Evolutionary conservation across 192 early-diverging fungal species (phyloP).

Genomic region (Entophlyctis helioformis): DNA sequence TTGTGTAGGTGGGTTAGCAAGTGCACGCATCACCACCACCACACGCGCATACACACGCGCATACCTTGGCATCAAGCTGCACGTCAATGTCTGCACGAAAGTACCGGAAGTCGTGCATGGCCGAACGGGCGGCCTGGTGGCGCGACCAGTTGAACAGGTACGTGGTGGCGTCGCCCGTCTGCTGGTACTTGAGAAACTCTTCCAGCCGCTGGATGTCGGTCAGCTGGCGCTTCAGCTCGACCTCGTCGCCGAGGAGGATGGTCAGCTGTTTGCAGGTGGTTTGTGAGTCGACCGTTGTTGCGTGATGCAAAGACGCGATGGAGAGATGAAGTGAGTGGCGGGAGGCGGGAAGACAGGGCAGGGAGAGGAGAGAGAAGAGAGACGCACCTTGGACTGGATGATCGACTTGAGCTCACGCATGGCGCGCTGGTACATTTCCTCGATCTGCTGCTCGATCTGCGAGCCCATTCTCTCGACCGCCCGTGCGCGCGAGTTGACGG

Average conservation of each 20-base stretch:
- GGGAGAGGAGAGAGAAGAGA: background rate
- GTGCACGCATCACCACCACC: background rate
- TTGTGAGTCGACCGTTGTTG: too few relatives aligned
- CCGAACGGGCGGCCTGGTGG: constrained; percentile 32
- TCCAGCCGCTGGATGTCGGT: constrained; percentile 44
- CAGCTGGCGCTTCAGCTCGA: constrained; percentile 39
- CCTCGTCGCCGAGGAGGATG: constrained; percentile 44
- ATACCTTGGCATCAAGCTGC: constrained; percentile 39
- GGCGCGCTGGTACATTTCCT: constrained; percentile 40
- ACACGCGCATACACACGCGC: background rate
- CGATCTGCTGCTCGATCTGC: constrained; percentile 32
- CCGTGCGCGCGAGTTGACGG: constrained; percentile 35
- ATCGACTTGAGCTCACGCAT: constrained; percentile 27
- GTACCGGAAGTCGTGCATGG: constrained; percentile 43
- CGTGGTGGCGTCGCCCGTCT: constrained; percentile 40
- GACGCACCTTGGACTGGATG: constrained; percentile 26
- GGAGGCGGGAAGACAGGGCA: too few relatives aligned
- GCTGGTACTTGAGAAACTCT: constrained; percentile 41
- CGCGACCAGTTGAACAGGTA: constrained; percentile 43
- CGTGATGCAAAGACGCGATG: too few relatives aligned
- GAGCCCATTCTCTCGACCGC: constrained; percentile 39
- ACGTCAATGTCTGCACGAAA: constrained; percentile 45
- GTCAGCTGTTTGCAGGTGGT: constrained; percentile 14
- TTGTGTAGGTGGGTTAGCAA: too few relatives aligned
- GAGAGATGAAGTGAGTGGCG: background rate